These are phyloP conservation scores for Forsythia viridissima DNA, from an alignment of 257 asterid genomes.

Conservation along the genomic window DNA sequence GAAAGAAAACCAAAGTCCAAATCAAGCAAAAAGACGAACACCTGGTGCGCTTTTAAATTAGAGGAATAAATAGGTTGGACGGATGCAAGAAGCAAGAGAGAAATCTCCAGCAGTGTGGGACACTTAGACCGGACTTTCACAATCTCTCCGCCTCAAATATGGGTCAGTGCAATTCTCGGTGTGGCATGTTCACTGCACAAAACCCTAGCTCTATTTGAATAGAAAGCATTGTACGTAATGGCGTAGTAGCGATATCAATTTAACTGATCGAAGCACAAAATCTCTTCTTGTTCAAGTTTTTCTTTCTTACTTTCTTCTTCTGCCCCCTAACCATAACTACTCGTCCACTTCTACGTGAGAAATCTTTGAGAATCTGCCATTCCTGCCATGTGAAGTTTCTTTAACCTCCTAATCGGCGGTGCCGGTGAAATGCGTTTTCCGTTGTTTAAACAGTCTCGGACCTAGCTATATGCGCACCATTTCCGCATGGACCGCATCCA, in stretches of 20 bases:
- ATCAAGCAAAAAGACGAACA: not conserved
- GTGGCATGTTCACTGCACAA: not conserved
- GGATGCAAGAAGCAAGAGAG: not conserved
- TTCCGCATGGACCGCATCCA: too few species aligned
- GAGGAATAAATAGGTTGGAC: not conserved
- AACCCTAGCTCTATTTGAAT: not conserved
- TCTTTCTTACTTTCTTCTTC: not conserved
- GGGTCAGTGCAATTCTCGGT: not conserved
- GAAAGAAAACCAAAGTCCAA: not conserved
- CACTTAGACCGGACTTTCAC: not conserved
- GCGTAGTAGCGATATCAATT: not conserved
- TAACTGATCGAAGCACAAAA: not conserved
- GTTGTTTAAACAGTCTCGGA: not conserved
- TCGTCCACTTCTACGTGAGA: not conserved
- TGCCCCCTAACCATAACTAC: not conserved
- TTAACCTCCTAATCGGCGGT: not conserved
- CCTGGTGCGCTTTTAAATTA: not conserved
- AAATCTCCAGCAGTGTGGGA: not conserved
- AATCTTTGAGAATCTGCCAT: not conserved
- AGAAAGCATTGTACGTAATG: not conserved
- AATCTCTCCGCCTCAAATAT: not conserved
- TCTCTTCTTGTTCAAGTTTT: not conserved
- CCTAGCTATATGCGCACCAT: not conserved
- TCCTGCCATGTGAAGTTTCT: not conserved
- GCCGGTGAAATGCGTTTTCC: not conserved